phyloP scores from a whole-genome alignment of 495 filamentous ascomycete species.

The Aspergillus conjunctus region DNA sequence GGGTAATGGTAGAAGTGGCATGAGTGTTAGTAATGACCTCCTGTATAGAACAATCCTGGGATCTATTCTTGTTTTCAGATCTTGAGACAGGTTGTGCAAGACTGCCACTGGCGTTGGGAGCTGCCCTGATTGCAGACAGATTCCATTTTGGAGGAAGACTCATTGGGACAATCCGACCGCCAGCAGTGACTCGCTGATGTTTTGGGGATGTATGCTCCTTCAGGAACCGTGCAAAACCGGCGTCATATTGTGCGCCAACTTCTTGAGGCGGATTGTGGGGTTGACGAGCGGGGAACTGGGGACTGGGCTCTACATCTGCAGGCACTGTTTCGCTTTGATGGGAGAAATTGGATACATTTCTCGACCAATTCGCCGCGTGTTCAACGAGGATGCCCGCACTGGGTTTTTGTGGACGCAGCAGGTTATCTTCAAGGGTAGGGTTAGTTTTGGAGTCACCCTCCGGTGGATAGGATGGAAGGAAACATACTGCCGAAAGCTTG shows the following conservation, averaged over 20 bases:
- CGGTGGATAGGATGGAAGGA: neutral
- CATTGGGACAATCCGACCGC: conserved; percentile 64
- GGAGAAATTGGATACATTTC: conserved; percentile 20
- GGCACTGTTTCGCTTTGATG: conserved; percentile 14
- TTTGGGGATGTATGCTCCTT: conserved; percentile 62
- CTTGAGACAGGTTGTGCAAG: neutral
- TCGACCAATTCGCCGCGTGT: conserved; percentile 25
- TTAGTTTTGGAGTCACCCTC: conserved; percentile 9
- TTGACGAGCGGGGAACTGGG: conserved; percentile 25
- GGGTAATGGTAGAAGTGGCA: neutral
- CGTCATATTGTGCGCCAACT: conserved; percentile 32
- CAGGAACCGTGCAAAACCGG: conserved; percentile 55
- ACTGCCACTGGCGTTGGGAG: conserved; percentile 8
- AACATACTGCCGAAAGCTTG: conserved; percentile 32
- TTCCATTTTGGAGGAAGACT: conserved; percentile 39
- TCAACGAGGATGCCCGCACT: conserved; percentile 26
- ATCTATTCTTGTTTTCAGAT: conserved; percentile 10
- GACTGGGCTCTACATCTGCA: conserved; percentile 13
- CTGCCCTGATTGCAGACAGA: conserved; percentile 24
- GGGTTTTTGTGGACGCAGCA: conserved; percentile 27
- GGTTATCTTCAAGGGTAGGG: conserved; percentile 25
- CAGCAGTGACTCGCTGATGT: conserved; percentile 64
- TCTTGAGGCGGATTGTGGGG: conserved; percentile 29
- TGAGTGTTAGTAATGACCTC: neutral
- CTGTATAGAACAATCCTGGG: neutral